These are phyloP conservation scores for Xylaria digitata DNA, from an alignment of 2,329 filamentous ascomycete genomes.

Conservation along the genomic window DNA sequence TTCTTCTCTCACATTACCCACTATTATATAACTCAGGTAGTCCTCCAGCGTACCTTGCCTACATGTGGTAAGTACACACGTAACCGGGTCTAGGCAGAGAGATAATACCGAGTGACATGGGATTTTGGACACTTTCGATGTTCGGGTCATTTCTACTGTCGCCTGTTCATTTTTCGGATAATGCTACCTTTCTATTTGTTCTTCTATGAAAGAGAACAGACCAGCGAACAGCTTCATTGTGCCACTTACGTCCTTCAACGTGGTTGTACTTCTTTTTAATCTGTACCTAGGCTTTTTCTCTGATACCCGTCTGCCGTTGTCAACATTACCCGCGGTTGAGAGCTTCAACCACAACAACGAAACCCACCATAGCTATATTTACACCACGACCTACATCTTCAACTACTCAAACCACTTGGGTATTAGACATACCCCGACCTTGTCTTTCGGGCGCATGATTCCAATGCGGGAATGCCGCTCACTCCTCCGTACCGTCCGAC, in stretches of 20 bases:
- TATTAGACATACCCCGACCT: constrained; percentile 22
- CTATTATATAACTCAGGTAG: not conserved
- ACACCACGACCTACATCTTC: not conserved
- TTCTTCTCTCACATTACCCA: constrained; percentile 11
- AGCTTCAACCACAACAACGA: not conserved
- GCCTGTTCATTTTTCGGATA: not conserved
- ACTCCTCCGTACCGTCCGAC: constrained; percentile 63
- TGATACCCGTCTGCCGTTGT: not conserved
- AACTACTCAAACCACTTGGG: not conserved
- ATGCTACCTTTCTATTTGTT: not conserved
- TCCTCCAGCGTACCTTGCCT: not conserved
- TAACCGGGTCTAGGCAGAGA: not conserved
- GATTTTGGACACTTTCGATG: constrained; percentile 5
- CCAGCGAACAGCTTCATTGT: not conserved
- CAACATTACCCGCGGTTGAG: not conserved
- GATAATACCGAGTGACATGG: constrained; percentile 3
- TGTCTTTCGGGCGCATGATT: constrained; percentile 46
- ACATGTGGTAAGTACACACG: not conserved
- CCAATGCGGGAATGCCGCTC: constrained; percentile 67
- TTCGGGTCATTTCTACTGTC: constrained; percentile 5
- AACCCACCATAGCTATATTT: not conserved
- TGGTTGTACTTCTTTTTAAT: not conserved
- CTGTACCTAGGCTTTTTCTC: not conserved
- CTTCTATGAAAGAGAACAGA: not conserved
- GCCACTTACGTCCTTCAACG: not conserved